These are phyloP conservation scores for Aciculoconidium aculeatum DNA, from an alignment of 805 yeast genomes.

Conservation along the genomic window DNA sequence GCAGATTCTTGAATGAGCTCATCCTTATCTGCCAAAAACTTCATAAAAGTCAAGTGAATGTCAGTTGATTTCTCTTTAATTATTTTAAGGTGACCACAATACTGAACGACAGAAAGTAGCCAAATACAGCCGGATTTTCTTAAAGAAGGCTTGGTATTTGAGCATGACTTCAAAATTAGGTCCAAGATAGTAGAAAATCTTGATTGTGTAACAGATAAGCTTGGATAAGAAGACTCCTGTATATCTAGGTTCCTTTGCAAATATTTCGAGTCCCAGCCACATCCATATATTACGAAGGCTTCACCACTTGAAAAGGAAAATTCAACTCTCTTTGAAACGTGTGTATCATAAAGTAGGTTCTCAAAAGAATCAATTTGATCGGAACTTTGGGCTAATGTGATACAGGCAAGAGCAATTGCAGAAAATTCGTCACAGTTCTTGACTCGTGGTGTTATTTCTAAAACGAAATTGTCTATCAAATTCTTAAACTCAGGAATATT, in stretches of 20 bases:
- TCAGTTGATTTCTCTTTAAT: constrained; percentile 43
- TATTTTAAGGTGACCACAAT: constrained; percentile 46
- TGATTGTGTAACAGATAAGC: constrained; percentile 15
- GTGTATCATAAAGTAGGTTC: constrained; percentile 47
- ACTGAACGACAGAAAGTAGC: constrained; percentile 76
- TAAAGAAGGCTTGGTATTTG: constrained; percentile 64
- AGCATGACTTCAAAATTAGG: constrained; percentile 46
- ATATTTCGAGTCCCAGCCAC: constrained; percentile 68
- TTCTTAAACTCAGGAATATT: constrained; percentile 8
- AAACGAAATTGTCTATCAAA: constrained; percentile 14
- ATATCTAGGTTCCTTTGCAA: constrained; percentile 52
- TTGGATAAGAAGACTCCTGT: constrained; percentile 27
- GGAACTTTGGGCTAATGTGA: constrained; percentile 35
- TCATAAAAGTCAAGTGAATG: constrained; percentile 72
- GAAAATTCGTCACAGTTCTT: constrained; percentile 57
- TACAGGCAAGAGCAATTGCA: constrained; percentile 47
- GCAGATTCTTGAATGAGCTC: constrained; percentile 92
- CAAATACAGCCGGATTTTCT: constrained; percentile 80
- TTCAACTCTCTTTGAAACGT: constrained; percentile 68
- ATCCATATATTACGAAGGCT: constrained; percentile 62
- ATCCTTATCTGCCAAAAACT: constrained; percentile 72
- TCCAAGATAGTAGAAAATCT: constrained; percentile 36
- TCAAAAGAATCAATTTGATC: constrained; percentile 25
- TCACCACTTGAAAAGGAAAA: constrained; percentile 77
- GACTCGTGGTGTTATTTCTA: constrained; percentile 32